Conservation (phyloP, 805 yeast genomes). For the Zygoascus flipseniorum region DNA sequence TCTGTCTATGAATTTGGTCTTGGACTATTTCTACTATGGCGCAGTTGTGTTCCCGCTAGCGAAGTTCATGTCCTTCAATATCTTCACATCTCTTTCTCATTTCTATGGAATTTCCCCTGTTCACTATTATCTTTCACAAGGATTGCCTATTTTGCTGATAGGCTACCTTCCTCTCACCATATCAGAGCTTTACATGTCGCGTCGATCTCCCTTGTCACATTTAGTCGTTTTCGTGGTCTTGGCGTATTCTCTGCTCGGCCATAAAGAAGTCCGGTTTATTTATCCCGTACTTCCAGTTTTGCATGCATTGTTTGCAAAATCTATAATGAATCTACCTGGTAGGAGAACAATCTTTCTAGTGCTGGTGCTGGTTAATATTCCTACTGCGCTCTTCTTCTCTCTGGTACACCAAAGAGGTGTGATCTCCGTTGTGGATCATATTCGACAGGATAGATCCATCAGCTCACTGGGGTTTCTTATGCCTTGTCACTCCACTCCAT, state of each 20-base stretch:
- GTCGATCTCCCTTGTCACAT: constrained; percentile 22
- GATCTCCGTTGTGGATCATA: constrained; percentile 49
- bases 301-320: constrained; percentile 43
- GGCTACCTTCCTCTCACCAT: constrained; percentile 57
- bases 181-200: constrained; percentile 31
- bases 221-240: constrained; percentile 37
- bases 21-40: constrained; percentile 56
- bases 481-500: constrained; percentile 97
- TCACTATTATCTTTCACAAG: constrained; percentile 79
- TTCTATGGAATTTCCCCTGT: constrained; percentile 83
- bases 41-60: constrained; percentile 49
- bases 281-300: constrained; percentile 77
- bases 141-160: constrained; percentile 66
- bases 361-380: constrained; percentile 32
- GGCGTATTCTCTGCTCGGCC: constrained; percentile 59
- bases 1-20: constrained; percentile 25
- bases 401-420: constrained; percentile 83
- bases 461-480: constrained; percentile 69
- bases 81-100: constrained; percentile 59
- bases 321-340: constrained; percentile 12
- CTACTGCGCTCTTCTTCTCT: constrained; percentile 45
- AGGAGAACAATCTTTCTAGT: constrained; percentile 7
- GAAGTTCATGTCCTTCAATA: constrained; percentile 70
- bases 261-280: constrained; percentile 87
- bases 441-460: constrained; percentile 37